These are phyloP conservation scores for Boletellus sp. DNA, from an alignment of 1,284 basidiomycete genomes.

Conservation along the genomic window DNA sequence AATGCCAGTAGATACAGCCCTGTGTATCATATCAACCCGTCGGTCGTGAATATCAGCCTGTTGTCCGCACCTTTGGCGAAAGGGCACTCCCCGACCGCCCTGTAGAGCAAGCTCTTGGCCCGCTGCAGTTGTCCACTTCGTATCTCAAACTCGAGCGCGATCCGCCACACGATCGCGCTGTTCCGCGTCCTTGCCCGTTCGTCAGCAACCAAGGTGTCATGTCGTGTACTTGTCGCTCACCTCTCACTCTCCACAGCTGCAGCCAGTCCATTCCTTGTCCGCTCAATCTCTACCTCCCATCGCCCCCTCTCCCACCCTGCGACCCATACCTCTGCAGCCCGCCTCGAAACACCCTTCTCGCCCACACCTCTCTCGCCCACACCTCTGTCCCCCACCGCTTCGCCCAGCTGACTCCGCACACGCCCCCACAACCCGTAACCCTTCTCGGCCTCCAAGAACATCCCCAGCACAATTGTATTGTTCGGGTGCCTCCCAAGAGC, in stretches of 20 bases:
- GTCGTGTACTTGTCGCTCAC: slow-evolving; percentile 36
- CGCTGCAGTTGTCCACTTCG: slow-evolving; percentile 52
- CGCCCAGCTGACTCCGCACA: slow-evolving; percentile 50
- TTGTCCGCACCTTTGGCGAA: slow-evolving; percentile 63
- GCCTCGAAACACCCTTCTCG: slow-evolving; percentile 55
- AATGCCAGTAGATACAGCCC: slow-evolving; percentile 88
- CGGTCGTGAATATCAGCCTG: slow-evolving; percentile 2
- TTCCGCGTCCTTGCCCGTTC: slow-evolving; percentile 52
- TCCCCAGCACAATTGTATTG: slow-evolving; percentile 71
- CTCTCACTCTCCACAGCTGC: slow-evolving; percentile 61
- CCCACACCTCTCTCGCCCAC: slow-evolving; percentile 37
- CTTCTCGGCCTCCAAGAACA: slow-evolving; percentile 77
- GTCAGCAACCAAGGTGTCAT: slow-evolving; percentile 8
- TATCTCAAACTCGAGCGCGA: slow-evolving; percentile 83
- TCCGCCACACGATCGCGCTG: slow-evolving; percentile 71
- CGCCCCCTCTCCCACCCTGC: slow-evolving; percentile 70
- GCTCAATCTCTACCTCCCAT: slow-evolving; percentile 67
- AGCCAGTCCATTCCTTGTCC: slow-evolving; percentile 61
- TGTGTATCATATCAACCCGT: slow-evolving; percentile 34
- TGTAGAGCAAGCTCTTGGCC: slow-evolving; percentile 78
- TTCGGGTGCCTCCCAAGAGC: slow-evolving; percentile 61
- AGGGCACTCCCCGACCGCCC: slow-evolving; percentile 81
- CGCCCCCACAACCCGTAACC: slow-evolving; percentile 73
- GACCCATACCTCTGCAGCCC: slow-evolving; percentile 70
- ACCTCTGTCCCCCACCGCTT: slow-evolving; percentile 34